Evolutionary conservation across 257 asterid genomes (phyloP), one percentile per base, ranked within the genome.

Genomic region (Przewalskia tangutica): DNA sequence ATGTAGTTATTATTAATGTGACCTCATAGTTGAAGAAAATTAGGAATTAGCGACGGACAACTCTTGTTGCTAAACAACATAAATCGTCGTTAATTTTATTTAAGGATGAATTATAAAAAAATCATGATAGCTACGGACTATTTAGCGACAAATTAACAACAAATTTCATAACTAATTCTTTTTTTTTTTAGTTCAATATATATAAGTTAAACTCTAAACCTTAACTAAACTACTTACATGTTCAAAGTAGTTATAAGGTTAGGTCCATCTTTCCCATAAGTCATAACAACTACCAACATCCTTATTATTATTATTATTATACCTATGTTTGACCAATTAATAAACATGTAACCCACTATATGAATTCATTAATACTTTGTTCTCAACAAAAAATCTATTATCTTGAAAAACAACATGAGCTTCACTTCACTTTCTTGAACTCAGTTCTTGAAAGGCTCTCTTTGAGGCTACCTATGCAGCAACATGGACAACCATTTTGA

Each of bases 401-500:
- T 27, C 5, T 18, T 27, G 40, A 9, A 3, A 32, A 20, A 23
- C 42, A 51, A 8, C 66, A 90, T 92, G 95, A 88, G 82, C 70
- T 86, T 86, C 83, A 82, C 70, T 86, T 86, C 83, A 82, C 42
- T 58, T 85, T 92, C 84, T 84, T 85, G 70, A 81, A 87, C 77
- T 80, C 88, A n/a, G 18, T 91, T 53, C 60, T 85, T 14, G 85
- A 77, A 10, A 78, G 84, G 58, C 85, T 89, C 20, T 89, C 85
- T 0, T 88, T 89, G 0, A 75, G 97, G 85, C 83, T 91, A 93
- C 90, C 77, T 91, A 93, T 86, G 97, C 97, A 55, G 91, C 91
- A 67, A 53, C 90, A 2, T 95, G 98, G 98, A 95, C 97, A 71
- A 55, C 92, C 32, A n/a, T 95, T 32, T 44, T 95, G 17, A 93